These are phyloP conservation scores for Phytophthora pluvialis DNA, from an alignment of 352 stramenopile species.

Conservation along the genomic window DNA sequence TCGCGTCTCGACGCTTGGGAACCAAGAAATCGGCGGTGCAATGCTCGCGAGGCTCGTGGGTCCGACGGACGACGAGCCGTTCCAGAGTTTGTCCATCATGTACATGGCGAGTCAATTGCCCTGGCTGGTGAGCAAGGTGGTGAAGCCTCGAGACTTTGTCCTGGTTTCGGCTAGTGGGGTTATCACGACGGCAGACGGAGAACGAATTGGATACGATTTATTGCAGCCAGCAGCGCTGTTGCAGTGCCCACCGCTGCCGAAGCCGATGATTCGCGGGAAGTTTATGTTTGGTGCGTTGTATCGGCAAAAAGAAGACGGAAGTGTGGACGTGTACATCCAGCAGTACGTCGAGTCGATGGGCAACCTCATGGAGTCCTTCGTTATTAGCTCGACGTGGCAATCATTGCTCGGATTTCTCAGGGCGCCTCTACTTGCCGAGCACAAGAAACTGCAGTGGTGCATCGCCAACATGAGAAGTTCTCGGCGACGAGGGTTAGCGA, in stretches of 20 bases:
- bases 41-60: slow-evolving; percentile 59
- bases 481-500: slow-evolving; percentile 22
- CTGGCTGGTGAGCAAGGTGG: slow-evolving; percentile 45
- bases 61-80: slow-evolving; percentile 42
- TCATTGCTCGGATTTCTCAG: slow-evolving; percentile 32
- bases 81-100: slow-evolving; percentile 53
- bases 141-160: slow-evolving; percentile 51
- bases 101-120: slow-evolving; percentile 43
- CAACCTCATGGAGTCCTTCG: slow-evolving; percentile 31
- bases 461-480: slow-evolving; percentile 36
- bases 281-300: slow-evolving; percentile 46
- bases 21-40: slow-evolving; percentile 38
- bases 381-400: slow-evolving; percentile 35
- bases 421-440: slow-evolving; percentile 30
- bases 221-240: slow-evolving; percentile 55
- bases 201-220: slow-evolving; percentile 60
- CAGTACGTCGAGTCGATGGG: slow-evolving; percentile 37
- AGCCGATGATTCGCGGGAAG: slow-evolving; percentile 42
- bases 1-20: slow-evolving; percentile 29
- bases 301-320: slow-evolving; percentile 36
- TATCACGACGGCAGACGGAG: slow-evolving; percentile 38
- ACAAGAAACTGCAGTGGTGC: slow-evolving; percentile 44
- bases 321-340: slow-evolving; percentile 45
- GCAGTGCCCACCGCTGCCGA: slow-evolving; percentile 27
- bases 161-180: slow-evolving; percentile 52